These are phyloP conservation scores for Heliophila coronopifolia DNA, from an alignment of 441 rosid genomes.

Conservation along the genomic window DNA sequence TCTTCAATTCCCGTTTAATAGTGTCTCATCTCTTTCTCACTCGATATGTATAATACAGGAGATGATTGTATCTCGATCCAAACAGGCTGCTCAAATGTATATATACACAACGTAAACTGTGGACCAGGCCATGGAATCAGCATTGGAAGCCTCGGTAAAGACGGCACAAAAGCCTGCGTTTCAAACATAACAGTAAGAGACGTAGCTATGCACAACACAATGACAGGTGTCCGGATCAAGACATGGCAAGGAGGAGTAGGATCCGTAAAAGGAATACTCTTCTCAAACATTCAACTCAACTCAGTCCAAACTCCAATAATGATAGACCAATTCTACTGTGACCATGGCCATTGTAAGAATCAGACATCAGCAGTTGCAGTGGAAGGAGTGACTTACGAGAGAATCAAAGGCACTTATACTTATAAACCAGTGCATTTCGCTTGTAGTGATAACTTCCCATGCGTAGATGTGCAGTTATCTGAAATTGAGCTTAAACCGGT, in stretches of 20 bases:
- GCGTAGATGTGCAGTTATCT: constrained; percentile 57
- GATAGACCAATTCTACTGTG: constrained; percentile 92
- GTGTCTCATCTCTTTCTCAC: too few species aligned
- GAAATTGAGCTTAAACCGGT: constrained; percentile 57
- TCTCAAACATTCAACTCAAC: constrained; percentile 86
- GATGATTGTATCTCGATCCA: constrained; percentile 93
- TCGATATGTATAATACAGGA: constrained; percentile 42
- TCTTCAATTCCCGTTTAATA: background rate
- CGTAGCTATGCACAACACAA: constrained; percentile 72
- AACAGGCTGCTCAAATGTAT: constrained; percentile 87
- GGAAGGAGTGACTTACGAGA: constrained; percentile 75
- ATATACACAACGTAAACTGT: constrained; percentile 73
- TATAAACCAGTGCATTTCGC: constrained; percentile 79
- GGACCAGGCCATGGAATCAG: constrained; percentile 99
- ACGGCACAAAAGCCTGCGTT: constrained; percentile 84
- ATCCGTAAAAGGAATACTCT: constrained; percentile 67
- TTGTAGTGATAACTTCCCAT: constrained; percentile 83
- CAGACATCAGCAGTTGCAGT: constrained; percentile 84
- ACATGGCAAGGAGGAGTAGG: constrained; percentile 98
- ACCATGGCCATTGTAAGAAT: constrained; percentile 64
- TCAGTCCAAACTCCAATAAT: constrained; percentile 84
- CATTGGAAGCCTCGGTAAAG: constrained; percentile 86
- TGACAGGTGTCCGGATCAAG: constrained; percentile 90
- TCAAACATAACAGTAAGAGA: constrained; percentile 86
- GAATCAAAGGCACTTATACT: constrained; percentile 80